Base-by-base conservation (phyloP, 2,329 filamentous ascomycete species). In the Parascedosporium putredinis region DNA sequence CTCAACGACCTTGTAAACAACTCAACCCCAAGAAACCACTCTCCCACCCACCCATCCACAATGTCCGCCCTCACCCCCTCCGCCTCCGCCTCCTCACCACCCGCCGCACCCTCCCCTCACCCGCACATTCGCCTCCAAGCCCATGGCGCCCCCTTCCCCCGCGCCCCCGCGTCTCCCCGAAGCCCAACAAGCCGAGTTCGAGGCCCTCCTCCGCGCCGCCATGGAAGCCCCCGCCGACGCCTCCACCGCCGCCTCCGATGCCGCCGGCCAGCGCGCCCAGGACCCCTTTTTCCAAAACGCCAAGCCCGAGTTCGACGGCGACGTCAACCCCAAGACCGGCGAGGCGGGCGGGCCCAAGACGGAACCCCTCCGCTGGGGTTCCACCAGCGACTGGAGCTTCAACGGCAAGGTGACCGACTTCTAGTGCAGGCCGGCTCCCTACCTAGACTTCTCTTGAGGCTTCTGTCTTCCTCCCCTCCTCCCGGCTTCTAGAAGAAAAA, bases 301-400 rank as follows among this genome's bases (percentile, higher is more conserved):
- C 40, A 78, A 83, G 59, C 90, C 93, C 2, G 91, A 97, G 69
- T 98, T 98, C 59, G 83, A 91, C 57, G 93, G 93, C 52, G 90
- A 97, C 49, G 76, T 74, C 50, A 97, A 98, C 65, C 93, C 93
- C 2, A 85, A 84, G 73, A 98, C 93, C 1, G 93, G 93, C 22
- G 93, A 98, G 74, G 81, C 96, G 9, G 93, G 93, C 5, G 93
- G 93, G 1, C 93, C 93, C 5, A 98, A 97, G 81, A 97, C 95
- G 62, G 91, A 98, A 68, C 93, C 93, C 47, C 62, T 97, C 62
- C 72, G 90, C 58, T 96, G 91, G 91, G 89, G 89, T 0, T 72
- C 75, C 16, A 63, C 60, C 0, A 83, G 87, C 1, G 80, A 84
- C 59, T 98, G 90, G 85, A 96, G 88, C 64, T 98, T 87, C 66